A percentile compares a stretch with the other conserved stretches of the same genome.
Evolutionary conservation across 768 basidiomycete genomes (phyloP).

Genomic region (Auricularia sp.): DNA sequence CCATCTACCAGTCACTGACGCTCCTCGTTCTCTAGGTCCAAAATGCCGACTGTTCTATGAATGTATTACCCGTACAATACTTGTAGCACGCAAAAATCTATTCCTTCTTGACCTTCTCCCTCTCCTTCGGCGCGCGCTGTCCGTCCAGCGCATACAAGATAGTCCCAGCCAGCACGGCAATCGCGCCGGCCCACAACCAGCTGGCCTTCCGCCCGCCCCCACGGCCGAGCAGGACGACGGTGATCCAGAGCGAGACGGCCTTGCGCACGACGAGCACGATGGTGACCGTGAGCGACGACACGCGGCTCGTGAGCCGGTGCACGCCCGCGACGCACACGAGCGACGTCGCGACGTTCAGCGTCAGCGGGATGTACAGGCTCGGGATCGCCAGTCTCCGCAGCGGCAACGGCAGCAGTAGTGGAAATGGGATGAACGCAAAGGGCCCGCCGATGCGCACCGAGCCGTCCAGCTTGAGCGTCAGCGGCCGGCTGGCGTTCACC

Average conservation of each 20-base stretch:
- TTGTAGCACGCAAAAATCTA: too few relatives aligned
- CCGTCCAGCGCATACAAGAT: background rate
- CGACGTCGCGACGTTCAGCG: constrained; percentile 74
- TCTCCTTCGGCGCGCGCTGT: background rate
- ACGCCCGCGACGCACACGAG: constrained; percentile 81
- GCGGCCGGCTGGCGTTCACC: constrained; percentile 31
- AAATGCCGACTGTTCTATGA: background rate
- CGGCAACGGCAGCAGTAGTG: too few relatives aligned
- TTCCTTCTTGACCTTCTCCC: background rate
- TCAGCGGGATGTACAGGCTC: constrained; percentile 47
- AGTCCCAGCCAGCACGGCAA: background rate
- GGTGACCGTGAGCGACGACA: constrained; percentile 65
- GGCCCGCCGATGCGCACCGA: background rate
- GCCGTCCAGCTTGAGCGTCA: constrained; percentile 13
- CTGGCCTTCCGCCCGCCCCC: constrained; percentile 17
- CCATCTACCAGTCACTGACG: background rate
- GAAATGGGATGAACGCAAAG: background rate
- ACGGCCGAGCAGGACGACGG: constrained; percentile 40
- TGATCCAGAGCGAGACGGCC: constrained; percentile 65
- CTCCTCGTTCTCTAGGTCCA: background rate
- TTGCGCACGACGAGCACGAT: constrained; percentile 75
- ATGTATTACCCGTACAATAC: too few relatives aligned
- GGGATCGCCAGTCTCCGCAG: constrained; percentile 38
- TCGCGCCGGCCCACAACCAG: background rate
- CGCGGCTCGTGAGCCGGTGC: constrained; percentile 69